These are phyloP conservation scores for Hirschfeldia incana DNA, from an alignment of 345 rosid genomes.

Conservation along the genomic window DNA sequence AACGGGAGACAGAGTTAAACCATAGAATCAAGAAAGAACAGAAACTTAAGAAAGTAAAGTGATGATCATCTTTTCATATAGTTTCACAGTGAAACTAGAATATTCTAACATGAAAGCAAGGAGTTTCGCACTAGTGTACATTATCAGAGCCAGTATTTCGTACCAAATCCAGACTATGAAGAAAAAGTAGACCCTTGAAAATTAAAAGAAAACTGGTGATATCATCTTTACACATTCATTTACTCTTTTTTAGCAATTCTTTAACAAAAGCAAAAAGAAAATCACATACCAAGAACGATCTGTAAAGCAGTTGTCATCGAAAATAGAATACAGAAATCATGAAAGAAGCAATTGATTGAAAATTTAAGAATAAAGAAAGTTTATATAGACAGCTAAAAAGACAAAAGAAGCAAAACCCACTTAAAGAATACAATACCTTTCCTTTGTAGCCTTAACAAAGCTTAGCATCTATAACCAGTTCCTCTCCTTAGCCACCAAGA, in stretches of 20 bases:
- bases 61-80: not conserved
- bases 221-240: slow-evolving; percentile 25
- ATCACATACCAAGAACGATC: slow-evolving; percentile 30
- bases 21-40: not conserved
- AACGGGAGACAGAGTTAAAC: not conserved
- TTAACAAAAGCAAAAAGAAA: slow-evolving; percentile 33
- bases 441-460: slow-evolving; percentile 35
- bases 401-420: slow-evolving; percentile 24
- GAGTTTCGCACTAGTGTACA: not conserved
- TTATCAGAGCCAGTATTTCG: not conserved
- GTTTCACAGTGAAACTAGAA: not conserved
- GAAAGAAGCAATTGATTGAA: slow-evolving; percentile 31
- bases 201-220: slow-evolving; percentile 1
- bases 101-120: not conserved
- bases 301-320: slow-evolving; percentile 35
- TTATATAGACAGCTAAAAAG: not conserved
- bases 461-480: slow-evolving; percentile 37
- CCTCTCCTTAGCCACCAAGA: slow-evolving; percentile 43
- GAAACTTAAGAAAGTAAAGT: not conserved
- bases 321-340: slow-evolving; percentile 17
- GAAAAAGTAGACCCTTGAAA: slow-evolving; percentile 21
- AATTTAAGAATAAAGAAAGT: slow-evolving; percentile 13
- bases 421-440: slow-evolving; percentile 44
- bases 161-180: slow-evolving; percentile 17
- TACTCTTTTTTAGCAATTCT: slow-evolving; percentile 13